Percentiles rank a stretch among this genome's conserved stretches.
These are phyloP conservation scores for Wickerhamiella lipophila DNA, from an alignment of 805 yeast genomes.

Conservation along the genomic window DNA sequence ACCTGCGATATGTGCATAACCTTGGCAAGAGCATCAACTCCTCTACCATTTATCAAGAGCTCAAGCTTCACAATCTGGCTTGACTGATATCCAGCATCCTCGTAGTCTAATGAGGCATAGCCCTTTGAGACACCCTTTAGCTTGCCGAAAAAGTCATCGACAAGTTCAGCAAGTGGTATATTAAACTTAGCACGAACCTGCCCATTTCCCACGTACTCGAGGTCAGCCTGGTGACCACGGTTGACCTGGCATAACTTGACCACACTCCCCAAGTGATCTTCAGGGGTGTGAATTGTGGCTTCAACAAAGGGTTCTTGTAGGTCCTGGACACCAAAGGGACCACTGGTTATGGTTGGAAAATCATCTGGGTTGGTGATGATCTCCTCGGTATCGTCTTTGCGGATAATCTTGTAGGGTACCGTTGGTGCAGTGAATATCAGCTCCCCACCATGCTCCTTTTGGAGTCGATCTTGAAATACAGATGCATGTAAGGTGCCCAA, in stretches of 20 bases:
- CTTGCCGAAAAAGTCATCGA: constrained; percentile 92
- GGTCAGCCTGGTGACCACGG: constrained; percentile 70
- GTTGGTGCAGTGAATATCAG: constrained; percentile 90
- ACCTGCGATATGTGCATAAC: constrained; percentile 77
- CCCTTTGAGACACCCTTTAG: constrained; percentile 83
- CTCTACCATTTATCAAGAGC: constrained; percentile 71
- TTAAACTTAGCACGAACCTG: constrained; percentile 72
- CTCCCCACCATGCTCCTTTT: constrained; percentile 87
- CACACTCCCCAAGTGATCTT: constrained; percentile 76
- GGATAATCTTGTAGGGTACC: constrained; percentile 76
- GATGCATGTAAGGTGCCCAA: constrained; percentile 91
- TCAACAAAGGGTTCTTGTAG: constrained; percentile 71
- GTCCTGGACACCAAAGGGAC: constrained; percentile 17
- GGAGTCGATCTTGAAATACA: constrained; percentile 81
- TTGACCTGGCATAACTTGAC: constrained; percentile 75
- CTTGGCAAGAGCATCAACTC: constrained; percentile 85
- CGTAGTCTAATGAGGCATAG: constrained; percentile 88
- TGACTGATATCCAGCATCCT: constrained; percentile 74
- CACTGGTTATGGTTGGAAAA: constrained; percentile 51
- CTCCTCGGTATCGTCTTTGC: constrained; percentile 48
- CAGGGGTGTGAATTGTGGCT: constrained; percentile 82
- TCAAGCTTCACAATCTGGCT: constrained; percentile 81
- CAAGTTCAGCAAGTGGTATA: constrained; percentile 76
- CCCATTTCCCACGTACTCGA: constrained; percentile 63
- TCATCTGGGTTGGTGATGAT: constrained; percentile 83